Percentiles rank a stretch among this genome's conserved stretches.
These are phyloP conservation scores for Rachicladosporium sp. DNA, from an alignment of 2,329 filamentous ascomycete species.

Conservation along the genomic window DNA sequence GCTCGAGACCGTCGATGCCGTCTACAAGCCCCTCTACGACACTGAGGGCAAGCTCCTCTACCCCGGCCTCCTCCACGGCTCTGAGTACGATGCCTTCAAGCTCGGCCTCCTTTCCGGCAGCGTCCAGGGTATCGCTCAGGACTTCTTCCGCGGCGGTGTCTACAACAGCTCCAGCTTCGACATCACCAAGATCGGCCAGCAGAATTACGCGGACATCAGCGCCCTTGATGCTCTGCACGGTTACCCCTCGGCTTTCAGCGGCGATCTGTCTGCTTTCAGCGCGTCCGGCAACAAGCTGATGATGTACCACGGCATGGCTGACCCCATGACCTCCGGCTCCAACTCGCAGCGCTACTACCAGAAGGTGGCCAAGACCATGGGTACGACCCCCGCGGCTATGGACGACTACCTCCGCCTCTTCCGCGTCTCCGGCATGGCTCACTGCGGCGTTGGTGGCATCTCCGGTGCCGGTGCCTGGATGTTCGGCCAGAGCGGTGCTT, in stretches of 20 bases:
- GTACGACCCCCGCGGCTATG: constrained; percentile 25
- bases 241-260: constrained; percentile 29
- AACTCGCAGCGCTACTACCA: constrained; percentile 39
- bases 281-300: constrained; percentile 34
- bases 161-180: constrained; percentile 35
- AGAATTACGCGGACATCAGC: constrained; percentile 30
- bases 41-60: constrained; percentile 35
- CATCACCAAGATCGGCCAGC: constrained; percentile 24
- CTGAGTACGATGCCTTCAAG: constrained; percentile 27
- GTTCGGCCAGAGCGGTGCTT: constrained; percentile 26
- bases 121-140: constrained; percentile 31
- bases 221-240: constrained; percentile 28
- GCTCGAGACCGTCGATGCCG: constrained; percentile 30
- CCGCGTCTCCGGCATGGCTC: constrained; percentile 39
- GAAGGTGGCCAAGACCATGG: constrained; percentile 29
- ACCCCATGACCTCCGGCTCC: constrained; percentile 32
- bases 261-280: constrained; percentile 26
- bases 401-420: constrained; percentile 37
- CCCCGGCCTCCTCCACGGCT: constrained; percentile 39
- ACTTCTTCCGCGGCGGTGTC: constrained; percentile 40
- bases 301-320: constrained; percentile 30
- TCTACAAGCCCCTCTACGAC: constrained; percentile 32
- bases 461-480: constrained; percentile 31
- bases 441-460: constrained; percentile 35
- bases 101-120: constrained; percentile 28